Evolutionary conservation across 2,329 filamentous ascomycete genomes (phyloP), one percentile per base, ranked within the genome.

Genomic region (Fusarium sp.): DNA sequence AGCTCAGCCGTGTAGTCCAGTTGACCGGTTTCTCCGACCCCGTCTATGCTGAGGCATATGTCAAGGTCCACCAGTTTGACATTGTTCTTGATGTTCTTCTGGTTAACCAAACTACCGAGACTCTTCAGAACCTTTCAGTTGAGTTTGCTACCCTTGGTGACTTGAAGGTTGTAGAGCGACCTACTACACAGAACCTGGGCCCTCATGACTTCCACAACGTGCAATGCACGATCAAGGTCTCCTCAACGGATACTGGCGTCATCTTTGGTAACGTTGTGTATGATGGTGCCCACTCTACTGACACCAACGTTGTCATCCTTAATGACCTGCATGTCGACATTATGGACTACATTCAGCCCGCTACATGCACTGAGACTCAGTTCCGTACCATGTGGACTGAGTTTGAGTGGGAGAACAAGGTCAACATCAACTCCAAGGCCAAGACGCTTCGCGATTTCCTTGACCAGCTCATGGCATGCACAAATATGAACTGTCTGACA

Each of bases 301-400:
- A 97, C 79, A 97, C 93, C 58, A 97, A 97, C 73, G 96, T 99
- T 11, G 96, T 99, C 58, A 99, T 99, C 74, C 87, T 99, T 57
- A 98, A 98, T 79, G 96, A 99, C 79, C 90, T 99, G 30, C 96
- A 99, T 77, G 95, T 98, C 61, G 96, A 99, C 78, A 98, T 99
- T 72, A 99, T 99, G 96, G 96, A 99, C 83, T 99, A 99, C 84
- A 99, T 99, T 77, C 95, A 98, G 79, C 96, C 96, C 3, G 95
- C 95, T 9, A 91, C 94, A 18, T 99, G 96, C 86, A 96, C 94
- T 7, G 96, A 99, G 85, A 98, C 95, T 13, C 94, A 98, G 78
- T 99, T 99, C 90, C 90, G 96, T 65, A 97, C 94, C n/a, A 99
- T 99, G 96, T 99, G 96, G 96, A 99, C 96, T 40, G 96, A 99